Evolutionary conservation across 2,329 filamentous ascomycete genomes (phyloP), one percentile per base, ranked within the genome.

Genomic region (Triangularia verruculosa): DNA sequence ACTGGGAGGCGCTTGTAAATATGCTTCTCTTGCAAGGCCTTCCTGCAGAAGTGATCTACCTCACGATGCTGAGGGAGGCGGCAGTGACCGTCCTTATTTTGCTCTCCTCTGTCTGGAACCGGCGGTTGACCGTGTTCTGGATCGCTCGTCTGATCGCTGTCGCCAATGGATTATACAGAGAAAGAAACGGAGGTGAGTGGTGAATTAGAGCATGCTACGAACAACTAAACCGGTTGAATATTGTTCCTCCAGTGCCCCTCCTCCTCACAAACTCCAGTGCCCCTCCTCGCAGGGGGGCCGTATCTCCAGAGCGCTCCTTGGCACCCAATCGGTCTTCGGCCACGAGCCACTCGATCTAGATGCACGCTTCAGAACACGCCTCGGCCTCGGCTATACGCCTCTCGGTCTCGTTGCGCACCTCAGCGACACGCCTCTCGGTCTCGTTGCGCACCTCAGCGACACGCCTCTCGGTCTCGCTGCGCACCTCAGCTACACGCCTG

Each of bases 171-270:
- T 43, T 43, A 43, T 43, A 43, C 13, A 43, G 34, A 43, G 34
- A 43, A 43, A 43, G 34, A 43, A 15, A 43, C 13, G 2, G 34
- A 39, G 34, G 17, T n/a, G 34, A 43, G n/a, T 43, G 15, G 34
- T 43, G 15, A 43, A 43, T 43, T 43, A 43, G 34, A 20, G 34
- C 34, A 43, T 43, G n/a, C 34, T 61, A 56, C 28, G 47, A 55
- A 47, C 52, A 61, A 30, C 22, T 47, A 34, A 24, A 61, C 59
- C 43, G n/a, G n/a, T 43, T 43, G n/a, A 43, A 43, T 7, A 61
- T 25, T 55, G 51, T 55, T 56, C 59, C 59, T 55, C 59, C n/a
- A 61, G n/a, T 22, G 20, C n/a, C 47, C 47, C 28, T 61, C 51
- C 39, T 34, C 27, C 22, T 34, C 34, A 43, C 34, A 43, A 43